Base-by-base conservation (phyloP, 2,329 filamentous ascomycete genomes). In the Xylaria sp. region DNA sequence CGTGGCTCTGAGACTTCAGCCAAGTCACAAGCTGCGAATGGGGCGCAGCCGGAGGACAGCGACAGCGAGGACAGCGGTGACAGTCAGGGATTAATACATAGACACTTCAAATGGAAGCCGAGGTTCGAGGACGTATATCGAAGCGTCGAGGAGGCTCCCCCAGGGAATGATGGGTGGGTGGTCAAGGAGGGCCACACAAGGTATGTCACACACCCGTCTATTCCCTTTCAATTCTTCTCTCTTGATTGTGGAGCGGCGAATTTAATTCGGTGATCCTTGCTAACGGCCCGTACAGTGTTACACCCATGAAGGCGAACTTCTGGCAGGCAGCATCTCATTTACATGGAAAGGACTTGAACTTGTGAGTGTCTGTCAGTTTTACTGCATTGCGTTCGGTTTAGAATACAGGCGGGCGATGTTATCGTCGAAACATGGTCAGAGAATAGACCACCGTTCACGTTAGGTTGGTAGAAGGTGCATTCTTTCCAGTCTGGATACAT, bases 101-200 rank as follows among this genome's bases (percentile, higher is more conserved):
- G 92, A 79, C 92, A 97, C 81, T 98, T 98, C 85, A 97, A 95
- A 82, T 98, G 96, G 96, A 90, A 92, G 57, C 96, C 95, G 2
- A 89, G 89, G 72, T 96, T 98, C 81, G 86, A 88, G 41, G 94
- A 97, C 80, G 94, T 98, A 2, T 94, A 94, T 80, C 89, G 92
- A 78, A 94, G 92, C 74, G 94, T 98, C n/a, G 89, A 94, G 74
- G 88, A 91, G 72, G 90, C 91, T 48, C 84, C 85, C 39, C 92
- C 93, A 3, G 94, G 94, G 3, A 97, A 94, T 78, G 96, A 99
- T 81, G 96, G 95, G 6, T 98, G 95, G 94, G 91, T 91, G 44
- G 93, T 99, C 28, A 92, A 92, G 79, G 90, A 97, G 78, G 93
- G 94, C 34, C 89, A 91, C 80, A 97, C 95, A 13, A 96, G 93